Base-by-base conservation (phyloP, 2,329 filamentous ascomycete species). In the Ophiostoma quercus region DNA sequence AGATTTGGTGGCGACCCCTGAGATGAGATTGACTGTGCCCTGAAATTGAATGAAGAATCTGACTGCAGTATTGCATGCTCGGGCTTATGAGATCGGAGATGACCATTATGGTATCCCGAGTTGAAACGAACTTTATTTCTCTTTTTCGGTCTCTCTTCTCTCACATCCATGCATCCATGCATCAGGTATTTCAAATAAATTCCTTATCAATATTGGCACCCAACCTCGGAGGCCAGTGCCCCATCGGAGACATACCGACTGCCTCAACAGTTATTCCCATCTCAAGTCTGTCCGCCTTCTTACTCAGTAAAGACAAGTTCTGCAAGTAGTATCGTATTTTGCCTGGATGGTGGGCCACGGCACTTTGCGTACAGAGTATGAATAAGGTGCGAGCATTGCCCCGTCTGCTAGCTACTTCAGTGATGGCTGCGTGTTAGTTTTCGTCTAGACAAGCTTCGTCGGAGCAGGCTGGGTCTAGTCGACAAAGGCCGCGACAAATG, bases 1-100 rank as follows among this genome's bases (percentile, higher is more conserved):
- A 57, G 51, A 57, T 57, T 57, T 57, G 51, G 51, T 29, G 51
- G 22, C 51, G 51, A 57, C 51, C 51, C 51, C 43, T n/a, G 43
- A 47, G 43, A 47, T 47, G 43, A 47, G 43, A 47, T 11, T 7
- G 34, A 37, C 43, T 47, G 43, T 47, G 43, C 43, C 51, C 51
- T 57, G 51, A 57, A 57, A 25, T 25, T 25, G 51, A 11, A 41
- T 5, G 39, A 41, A 41, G 51, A 57, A 25, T 57, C 19, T 29
- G 12, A 5, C 8, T 34, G 8, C 34, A 34, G 34, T 34, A 34
- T n/a, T 47, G 39, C 11, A 41, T 41, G 7, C 19, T 47, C 19
- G 43, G 43, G 43, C 16, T 47, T 47, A 47, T 47, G 43, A 19
- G 43, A 47, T 47, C 43, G 19, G 19, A 9, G 16, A 47, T 47